phyloP scores from a whole-genome alignment of 805 yeast species.

The Wickerhamomyces mucosus region DNA sequence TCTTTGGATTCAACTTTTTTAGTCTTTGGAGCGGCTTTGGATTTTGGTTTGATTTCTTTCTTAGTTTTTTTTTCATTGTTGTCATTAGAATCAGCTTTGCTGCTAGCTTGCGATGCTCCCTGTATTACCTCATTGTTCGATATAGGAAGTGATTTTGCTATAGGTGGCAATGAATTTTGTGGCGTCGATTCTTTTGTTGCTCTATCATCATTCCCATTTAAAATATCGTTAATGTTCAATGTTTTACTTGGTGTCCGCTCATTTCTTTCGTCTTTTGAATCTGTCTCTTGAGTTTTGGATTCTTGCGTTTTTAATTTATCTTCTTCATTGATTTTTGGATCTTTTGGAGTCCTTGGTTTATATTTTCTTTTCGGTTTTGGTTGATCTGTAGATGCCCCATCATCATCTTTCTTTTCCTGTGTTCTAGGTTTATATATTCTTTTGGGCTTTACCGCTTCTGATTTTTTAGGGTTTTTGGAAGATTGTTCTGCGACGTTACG shows the following conservation, averaged over 20 bases:
- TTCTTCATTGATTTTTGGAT: no score
- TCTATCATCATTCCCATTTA: no score
- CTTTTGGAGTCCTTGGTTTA: neutral
- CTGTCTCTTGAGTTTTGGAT: no score
- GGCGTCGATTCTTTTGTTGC: neutral
- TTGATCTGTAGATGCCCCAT: neutral
- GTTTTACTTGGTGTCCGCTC: no score
- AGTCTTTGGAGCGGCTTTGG: slow-evolving; percentile 4
- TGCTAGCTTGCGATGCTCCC: no score
- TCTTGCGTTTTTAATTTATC: no score
- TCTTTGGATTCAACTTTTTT: neutral
- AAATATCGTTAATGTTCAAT: no score
- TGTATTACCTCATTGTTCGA: no score
- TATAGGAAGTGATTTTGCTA: neutral
- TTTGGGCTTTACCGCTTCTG: neutral
- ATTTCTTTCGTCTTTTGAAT: no score
- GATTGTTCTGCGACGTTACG: neutral
- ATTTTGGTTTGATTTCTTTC: slow-evolving; percentile 4
- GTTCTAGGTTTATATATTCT: neutral
- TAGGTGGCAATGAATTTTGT: neutral
- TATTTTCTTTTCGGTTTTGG: neutral
- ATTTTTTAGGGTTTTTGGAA: neutral
- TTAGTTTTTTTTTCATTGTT: neutral
- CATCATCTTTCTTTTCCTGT: neutral
- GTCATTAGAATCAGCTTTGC: neutral